These are phyloP conservation scores for Russula vinacea DNA, from an alignment of 768 basidiomycete species.

Conservation along the genomic window DNA sequence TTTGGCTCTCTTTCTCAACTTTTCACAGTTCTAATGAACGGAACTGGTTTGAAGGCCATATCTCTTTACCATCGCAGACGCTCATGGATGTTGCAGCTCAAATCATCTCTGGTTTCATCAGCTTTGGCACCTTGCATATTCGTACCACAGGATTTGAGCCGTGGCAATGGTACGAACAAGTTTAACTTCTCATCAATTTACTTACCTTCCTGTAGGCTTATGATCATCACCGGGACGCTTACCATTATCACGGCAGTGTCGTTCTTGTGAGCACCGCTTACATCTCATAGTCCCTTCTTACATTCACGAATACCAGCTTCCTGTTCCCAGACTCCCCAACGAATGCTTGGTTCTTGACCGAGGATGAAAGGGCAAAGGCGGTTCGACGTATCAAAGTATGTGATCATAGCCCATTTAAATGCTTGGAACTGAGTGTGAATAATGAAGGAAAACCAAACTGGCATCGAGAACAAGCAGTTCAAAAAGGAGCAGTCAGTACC, in stretches of 20 bases:
- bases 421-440: neutral
- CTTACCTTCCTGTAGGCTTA: constrained; percentile 45
- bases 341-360: constrained; percentile 69
- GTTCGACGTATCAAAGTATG: constrained; percentile 60
- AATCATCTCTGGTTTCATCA: constrained; percentile 66
- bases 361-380: constrained; percentile 59
- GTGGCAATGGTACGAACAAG: constrained; percentile 60
- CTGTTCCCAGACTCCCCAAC: constrained; percentile 75
- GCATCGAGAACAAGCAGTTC: constrained; percentile 78
- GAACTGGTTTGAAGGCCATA: constrained; percentile 46
- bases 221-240: constrained; percentile 63
- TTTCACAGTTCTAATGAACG: constrained; percentile 67
- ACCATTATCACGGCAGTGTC: constrained; percentile 50
- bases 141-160: constrained; percentile 54
- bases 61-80: neutral
- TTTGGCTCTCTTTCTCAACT: constrained; percentile 3
- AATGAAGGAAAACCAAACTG: constrained; percentile 66
- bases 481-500: constrained; percentile 70
- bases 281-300: neutral
- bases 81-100: constrained; percentile 45
- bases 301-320: constrained; percentile 44
- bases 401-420: neutral
- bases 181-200: neutral
- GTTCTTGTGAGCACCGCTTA: constrained; percentile 49
- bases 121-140: constrained; percentile 65